Percentiles rank a stretch among this genome's conserved stretches.
Conservation (phyloP, 2,329 filamentous ascomycete species). For the Emydomyces testavorans region DNA sequence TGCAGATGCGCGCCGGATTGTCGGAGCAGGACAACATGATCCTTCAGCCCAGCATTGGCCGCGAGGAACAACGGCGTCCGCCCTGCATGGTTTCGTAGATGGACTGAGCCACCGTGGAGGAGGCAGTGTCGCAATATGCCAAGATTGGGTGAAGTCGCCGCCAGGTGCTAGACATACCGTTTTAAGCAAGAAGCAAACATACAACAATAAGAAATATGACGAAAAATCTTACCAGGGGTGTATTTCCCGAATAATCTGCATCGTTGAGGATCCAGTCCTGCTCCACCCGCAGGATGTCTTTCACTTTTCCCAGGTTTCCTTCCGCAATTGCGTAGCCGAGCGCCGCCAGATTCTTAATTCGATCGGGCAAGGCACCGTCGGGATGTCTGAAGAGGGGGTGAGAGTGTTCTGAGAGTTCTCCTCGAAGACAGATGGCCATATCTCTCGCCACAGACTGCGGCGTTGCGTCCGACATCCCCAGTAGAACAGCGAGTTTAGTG, state of each 20-base stretch:
- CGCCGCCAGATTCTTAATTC: constrained; percentile 57
- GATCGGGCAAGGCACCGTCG: constrained; percentile 44
- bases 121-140: constrained; percentile 47
- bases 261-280: constrained; percentile 58
- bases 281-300: constrained; percentile 56
- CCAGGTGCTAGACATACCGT: constrained; percentile 50
- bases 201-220: not conserved
- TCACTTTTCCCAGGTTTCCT: constrained; percentile 54
- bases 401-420: constrained; percentile 70
- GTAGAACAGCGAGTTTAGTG: constrained; percentile 78
- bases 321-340: constrained; percentile 70
- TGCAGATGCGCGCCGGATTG: constrained; percentile 50
- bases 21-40: constrained; percentile 44
- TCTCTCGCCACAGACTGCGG: constrained; percentile 53
- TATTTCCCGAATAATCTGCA: constrained; percentile 73
- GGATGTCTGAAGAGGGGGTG: constrained; percentile 67
- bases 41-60: constrained; percentile 44
- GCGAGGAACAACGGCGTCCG: constrained; percentile 50
- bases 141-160: constrained; percentile 45
- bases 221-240: constrained; percentile 35
- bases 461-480: constrained; percentile 55
- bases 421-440: constrained; percentile 66
- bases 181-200: too few species aligned
- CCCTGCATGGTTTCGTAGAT: constrained; percentile 47
- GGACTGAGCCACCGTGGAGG: constrained; percentile 46